Evolutionary conservation across 2,329 filamentous ascomycete species (phyloP).

Genomic region (Plenodomus biglobosus): DNA sequence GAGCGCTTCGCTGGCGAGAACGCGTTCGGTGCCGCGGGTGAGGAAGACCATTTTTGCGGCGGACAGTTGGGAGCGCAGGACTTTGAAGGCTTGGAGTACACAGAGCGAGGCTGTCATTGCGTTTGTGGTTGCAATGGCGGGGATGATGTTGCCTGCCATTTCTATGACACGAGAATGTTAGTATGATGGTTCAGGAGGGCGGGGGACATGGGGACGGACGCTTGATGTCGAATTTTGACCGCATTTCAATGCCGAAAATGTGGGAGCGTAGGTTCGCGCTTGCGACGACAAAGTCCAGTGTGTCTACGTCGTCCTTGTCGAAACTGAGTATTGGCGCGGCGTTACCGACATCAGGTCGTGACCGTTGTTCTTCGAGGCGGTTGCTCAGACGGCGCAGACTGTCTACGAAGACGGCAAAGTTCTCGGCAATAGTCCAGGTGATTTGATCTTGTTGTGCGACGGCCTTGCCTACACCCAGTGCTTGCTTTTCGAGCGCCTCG

Average conservation of each 20-base stretch:
- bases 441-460: constrained; percentile 69
- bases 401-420: constrained; percentile 81
- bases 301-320: constrained; percentile 96
- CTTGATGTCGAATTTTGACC: constrained; percentile 95
- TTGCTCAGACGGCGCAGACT: constrained; percentile 76
- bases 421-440: constrained; percentile 80
- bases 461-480: constrained; percentile 54
- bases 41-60: constrained; percentile 85
- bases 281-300: constrained; percentile 88
- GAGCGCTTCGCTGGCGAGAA: constrained; percentile 59
- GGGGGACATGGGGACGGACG: constrained; percentile 45
- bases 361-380: constrained; percentile 67
- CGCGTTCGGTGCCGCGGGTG: constrained; percentile 63
- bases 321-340: constrained; percentile 71
- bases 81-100: constrained; percentile 89
- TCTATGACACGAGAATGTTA: constrained; percentile 57
- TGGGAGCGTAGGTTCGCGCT: constrained; percentile 86
- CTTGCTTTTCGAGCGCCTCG: constrained; percentile 59
- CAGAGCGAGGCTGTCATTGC: constrained; percentile 93
- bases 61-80: constrained; percentile 68
- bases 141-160: constrained; percentile 99
- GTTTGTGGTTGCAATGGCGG: constrained; percentile 96
- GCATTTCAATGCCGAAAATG: constrained; percentile 84
- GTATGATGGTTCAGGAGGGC: no score
- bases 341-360: constrained; percentile 52